Conservation (phyloP, 2,329 filamentous ascomycete genomes). For the Plectosphaerella cucumerina region DNA sequence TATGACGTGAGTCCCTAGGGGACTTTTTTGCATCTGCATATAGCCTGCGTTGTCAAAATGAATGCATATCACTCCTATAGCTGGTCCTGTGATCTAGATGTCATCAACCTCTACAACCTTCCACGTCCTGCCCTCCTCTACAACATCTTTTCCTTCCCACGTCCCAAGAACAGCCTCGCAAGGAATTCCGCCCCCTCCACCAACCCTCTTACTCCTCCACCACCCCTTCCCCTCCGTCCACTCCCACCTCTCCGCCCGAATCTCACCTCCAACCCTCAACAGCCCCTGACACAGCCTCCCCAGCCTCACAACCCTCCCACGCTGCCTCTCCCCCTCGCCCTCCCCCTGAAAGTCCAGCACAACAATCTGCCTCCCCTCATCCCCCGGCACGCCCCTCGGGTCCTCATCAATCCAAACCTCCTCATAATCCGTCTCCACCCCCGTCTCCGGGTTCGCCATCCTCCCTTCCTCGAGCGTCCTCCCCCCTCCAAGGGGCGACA, state of each 20-base stretch:
- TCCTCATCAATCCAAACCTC: conserved; percentile 58
- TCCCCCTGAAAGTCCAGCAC: conserved; percentile 37
- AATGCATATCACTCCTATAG: background rate
- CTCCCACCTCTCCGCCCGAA: conserved; percentile 53
- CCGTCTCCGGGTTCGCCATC: conserved; percentile 56
- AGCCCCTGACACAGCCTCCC: conserved; percentile 55
- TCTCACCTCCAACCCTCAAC: conserved; percentile 34
- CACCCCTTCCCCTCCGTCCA: conserved; percentile 29
- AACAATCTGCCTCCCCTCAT: conserved; percentile 13
- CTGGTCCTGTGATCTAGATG: background rate
- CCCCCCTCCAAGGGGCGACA: conserved; percentile 38
- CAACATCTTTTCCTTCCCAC: conserved; percentile 12
- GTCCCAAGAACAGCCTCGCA: conserved; percentile 20
- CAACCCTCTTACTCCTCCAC: conserved; percentile 30
- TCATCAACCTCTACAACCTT: conserved; percentile 24
- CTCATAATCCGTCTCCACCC: conserved; percentile 52
- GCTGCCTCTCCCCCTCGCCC: conserved; percentile 18
- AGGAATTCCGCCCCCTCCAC: conserved; percentile 24
- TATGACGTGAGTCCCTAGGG: background rate
- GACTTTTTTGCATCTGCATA: background rate
- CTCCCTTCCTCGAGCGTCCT: conserved; percentile 51
- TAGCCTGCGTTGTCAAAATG: background rate
- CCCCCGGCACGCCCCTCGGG: conserved; percentile 14
- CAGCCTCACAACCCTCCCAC: conserved; percentile 50
- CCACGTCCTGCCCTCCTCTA: conserved; percentile 23